phyloP scores from a whole-genome alignment of 139 green algal species.

The Picochlorum sp. region DNA sequence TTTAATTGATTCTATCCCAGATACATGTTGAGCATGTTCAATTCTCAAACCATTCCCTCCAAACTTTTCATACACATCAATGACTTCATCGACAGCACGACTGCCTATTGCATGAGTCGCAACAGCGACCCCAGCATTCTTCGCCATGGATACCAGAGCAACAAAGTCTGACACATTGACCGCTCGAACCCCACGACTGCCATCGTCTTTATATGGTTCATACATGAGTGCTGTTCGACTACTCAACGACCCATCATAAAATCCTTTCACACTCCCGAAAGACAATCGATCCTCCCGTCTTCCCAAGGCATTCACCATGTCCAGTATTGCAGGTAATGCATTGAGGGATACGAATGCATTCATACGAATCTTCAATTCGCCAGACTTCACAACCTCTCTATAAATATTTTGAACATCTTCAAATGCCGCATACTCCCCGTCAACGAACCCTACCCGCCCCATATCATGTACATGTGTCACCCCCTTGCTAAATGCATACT shows the following conservation, averaged over 20 bases:
- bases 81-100: slow-evolving; percentile 58
- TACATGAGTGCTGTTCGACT: slow-evolving; percentile 56
- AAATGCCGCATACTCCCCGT: slow-evolving; percentile 28
- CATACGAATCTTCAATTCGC: slow-evolving; percentile 29
- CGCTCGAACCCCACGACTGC: slow-evolving; percentile 3
- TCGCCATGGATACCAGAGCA: slow-evolving; percentile 3
- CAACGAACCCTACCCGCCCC: slow-evolving; percentile 32
- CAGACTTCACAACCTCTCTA: slow-evolving; percentile 28
- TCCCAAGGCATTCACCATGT: slow-evolving; percentile 26
- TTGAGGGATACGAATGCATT: slow-evolving; percentile 28
- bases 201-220: slow-evolving; percentile 38
- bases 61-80: slow-evolving; percentile 15
- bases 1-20: background rate
- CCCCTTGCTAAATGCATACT: slow-evolving; percentile 37
- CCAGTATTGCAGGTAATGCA: slow-evolving; percentile 29
- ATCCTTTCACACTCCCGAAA: slow-evolving; percentile 65
- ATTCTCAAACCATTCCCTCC: slow-evolving; percentile 20
- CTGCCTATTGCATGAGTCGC: slow-evolving; percentile 71
- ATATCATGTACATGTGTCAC: slow-evolving; percentile 60
- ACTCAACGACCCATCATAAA: slow-evolving; percentile 62
- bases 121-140: slow-evolving; percentile 30
- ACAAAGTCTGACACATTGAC: slow-evolving; percentile 14
- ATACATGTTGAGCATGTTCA: slow-evolving; percentile 57
- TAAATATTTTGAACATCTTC: slow-evolving; percentile 46
- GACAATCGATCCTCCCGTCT: slow-evolving; percentile 27